Evolutionary conservation across 176 grass and related monocot genomes (phyloP), one percentile per base, ranked within the genome.

Genomic region (Lolium rigidum): DNA sequence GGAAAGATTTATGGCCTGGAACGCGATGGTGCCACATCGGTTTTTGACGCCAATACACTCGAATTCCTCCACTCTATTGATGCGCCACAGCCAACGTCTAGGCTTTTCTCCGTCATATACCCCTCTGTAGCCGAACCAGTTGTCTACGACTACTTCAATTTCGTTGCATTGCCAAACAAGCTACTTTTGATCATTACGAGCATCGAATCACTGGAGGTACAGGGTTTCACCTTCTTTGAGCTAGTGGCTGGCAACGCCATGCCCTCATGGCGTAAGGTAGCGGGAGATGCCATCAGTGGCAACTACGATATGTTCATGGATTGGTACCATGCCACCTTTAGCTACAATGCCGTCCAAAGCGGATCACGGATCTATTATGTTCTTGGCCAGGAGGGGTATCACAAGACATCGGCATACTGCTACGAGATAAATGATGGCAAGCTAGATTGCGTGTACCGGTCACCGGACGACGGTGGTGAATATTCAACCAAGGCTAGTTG

Each of bases 301-400:
- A 37, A 12, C 74, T 77, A 56, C 51, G 50, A 77, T 35, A 4
- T 57, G 25, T 55, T 38, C 74, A 54, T 77, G 50, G 51, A 77
- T 37, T 31, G 51, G 26, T 11, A 77, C 26, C 74, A 77, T 35
- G 51, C 74, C 9, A 57, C 26, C 9, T 77, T 56, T 50, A 74
- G 22, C 49, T 12, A 70, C 67, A 70, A 9, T n/a, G 17, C 17
- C 0, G 67, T 11, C 10, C 16, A 20, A 70, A 70, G 17, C 7
- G 37, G 67, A 70, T 9, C 66, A 39, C 66, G 66, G 67, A n/a
- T 70, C 38, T 70, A 70, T 43, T 43, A 70, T 43, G 67, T 70
- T 43, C 67, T 70, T n/a, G 9, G 17, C 9, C 37, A 8, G 37
- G 4, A 2, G 67, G 0, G 3, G 37, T 0, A 70, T 70, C 37